Evolutionary conservation across 2,329 filamentous ascomycete species (phyloP), one percentile per base, ranked within the genome.

Genomic region (Ophioceras dolichostomum): DNA sequence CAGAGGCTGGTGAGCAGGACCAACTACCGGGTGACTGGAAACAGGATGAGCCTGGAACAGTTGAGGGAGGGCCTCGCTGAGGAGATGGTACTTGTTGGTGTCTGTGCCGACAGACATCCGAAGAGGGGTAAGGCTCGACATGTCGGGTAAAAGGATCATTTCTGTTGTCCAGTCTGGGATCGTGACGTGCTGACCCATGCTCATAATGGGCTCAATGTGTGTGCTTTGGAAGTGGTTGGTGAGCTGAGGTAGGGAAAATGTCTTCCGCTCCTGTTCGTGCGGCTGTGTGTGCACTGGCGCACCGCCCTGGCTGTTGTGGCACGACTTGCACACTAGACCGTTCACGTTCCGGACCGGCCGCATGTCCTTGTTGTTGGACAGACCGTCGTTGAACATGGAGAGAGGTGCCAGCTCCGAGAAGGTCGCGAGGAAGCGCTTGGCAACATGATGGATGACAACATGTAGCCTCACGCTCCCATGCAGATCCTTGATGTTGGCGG

Each of bases 371-470:
- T 68, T 65, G 35, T 66, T 68, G n/a, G 65, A 66, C 22, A 79
- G 49, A 1, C 67, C 70, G 38, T 74, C 76, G 39, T 67, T 71
- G 43, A 81, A 75, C 55, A 77, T 65, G 10, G 57, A 56, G 24
- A 87, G 50, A 8, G 68, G 61, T 1, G 75, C 70, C 29, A 67
- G 64, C 41, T 76, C 65, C 13, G 60, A 60, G 51, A 79, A 84
- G 34, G 63, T 64, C 13, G 67, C 54, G 31, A 67, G 61, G 49
- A 79, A 84, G 26, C 63, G 65, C 38, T 67, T 65, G 39, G 70
- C 64, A 36, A 77, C 58, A 50, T 82, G 75, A 49, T 80, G 66
- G 30, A 88, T 65, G 9, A 83, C 62, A 33, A 76, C 67, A 41
- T 72, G 71, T 13, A 83, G 64, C 45, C 76, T 74, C 33, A 83